Evolutionary conservation across 306 rosid genomes (phyloP), one percentile per base, ranked within the genome.

Genomic region (Gleditsia sinensis): DNA sequence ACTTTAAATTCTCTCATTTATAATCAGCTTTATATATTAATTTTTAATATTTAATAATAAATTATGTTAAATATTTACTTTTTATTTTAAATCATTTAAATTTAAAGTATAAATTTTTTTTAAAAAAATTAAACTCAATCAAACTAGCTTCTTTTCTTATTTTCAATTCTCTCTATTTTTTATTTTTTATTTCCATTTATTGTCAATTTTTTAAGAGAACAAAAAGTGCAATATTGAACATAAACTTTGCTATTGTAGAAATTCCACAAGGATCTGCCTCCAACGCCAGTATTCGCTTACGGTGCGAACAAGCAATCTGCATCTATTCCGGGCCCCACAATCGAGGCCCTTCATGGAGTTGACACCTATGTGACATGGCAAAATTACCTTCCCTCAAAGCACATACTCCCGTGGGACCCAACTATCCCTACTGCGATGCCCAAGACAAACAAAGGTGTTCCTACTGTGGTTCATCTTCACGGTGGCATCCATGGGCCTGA

Each of bases 371-470:
- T 92, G 85, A 87, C 32, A 83, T 92, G 98, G 98, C 64, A 21
- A 60, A 92, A 92, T 81, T 81, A 79, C 48, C 96, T 92, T 76
- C 94, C 91, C 72, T 25, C 80, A 28, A 70, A 85, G 1, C 94
- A 92, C 86, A 92, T 92, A 27, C 94, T 92, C 7, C 94, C 94
- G 2, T 92, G 88, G 87, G 98, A 92, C 45, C 92, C 91, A 21
- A 85, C 96, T 0, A 88, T 92, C 59, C 94, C 98, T 1, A 85
- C 88, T 0, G 89, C 98, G 2, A 1, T 69, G 0, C 80, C 91
- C 14, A 25, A 56, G 48, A 16, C 69, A 2, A 77, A 59, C 3
- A 28, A 3, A 2, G 98, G 98, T 2, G 33, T 92, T 59, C 98
- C 98, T 11, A 85, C 98, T 0, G 98, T 92, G 42, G 92, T 87